Percentiles rank a stretch among this genome's conserved stretches.
Conservation (phyloP, 441 rosid species). For the Gossypium schwendimanii region DNA sequence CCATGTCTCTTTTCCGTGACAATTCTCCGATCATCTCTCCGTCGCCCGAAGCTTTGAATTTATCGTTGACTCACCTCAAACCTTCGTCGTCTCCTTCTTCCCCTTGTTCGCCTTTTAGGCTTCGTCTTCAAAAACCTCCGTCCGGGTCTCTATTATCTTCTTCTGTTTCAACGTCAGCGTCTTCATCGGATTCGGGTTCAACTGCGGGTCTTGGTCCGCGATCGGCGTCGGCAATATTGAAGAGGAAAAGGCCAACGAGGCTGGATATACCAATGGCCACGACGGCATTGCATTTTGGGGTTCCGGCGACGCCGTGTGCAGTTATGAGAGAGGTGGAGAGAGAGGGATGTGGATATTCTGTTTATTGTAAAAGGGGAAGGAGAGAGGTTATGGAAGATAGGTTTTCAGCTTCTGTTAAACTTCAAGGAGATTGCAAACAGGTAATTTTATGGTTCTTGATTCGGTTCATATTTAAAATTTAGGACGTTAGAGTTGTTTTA, state of each 20-base stretch:
- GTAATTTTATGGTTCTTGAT: conserved; percentile 20
- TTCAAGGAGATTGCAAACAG: conserved; percentile 46
- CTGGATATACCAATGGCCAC: conserved; percentile 47
- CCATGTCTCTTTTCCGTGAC: conserved; percentile 59
- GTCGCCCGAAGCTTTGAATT: conserved; percentile 37
- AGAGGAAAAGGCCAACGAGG: conserved; percentile 70
- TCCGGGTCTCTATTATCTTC: conserved; percentile 21
- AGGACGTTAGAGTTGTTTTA: too few relatives aligned
- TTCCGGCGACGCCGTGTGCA: conserved; percentile 23
- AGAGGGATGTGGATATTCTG: conserved; percentile 50
- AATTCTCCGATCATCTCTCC: conserved; percentile 29
- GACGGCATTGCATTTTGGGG: conserved; percentile 20
- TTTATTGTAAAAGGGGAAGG: conserved; percentile 63
- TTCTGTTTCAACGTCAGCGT: background rate
- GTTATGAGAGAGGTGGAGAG: conserved; percentile 25
- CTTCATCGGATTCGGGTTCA: conserved; percentile 9
- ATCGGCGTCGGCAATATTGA: conserved; percentile 26
- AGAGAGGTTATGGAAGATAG: conserved; percentile 74
- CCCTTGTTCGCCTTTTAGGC: conserved; percentile 42
- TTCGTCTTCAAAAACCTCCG: conserved; percentile 37
- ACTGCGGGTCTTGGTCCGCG: background rate
- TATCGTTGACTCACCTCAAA: conserved; percentile 41
- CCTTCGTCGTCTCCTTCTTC: conserved; percentile 24
- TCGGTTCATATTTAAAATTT: too few relatives aligned
- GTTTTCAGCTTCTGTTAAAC: conserved; percentile 40